Evolutionary conservation across 2,329 filamentous ascomycete genomes (phyloP), one percentile per base, ranked within the genome.

Genomic region (Botrytis hyacinthi): DNA sequence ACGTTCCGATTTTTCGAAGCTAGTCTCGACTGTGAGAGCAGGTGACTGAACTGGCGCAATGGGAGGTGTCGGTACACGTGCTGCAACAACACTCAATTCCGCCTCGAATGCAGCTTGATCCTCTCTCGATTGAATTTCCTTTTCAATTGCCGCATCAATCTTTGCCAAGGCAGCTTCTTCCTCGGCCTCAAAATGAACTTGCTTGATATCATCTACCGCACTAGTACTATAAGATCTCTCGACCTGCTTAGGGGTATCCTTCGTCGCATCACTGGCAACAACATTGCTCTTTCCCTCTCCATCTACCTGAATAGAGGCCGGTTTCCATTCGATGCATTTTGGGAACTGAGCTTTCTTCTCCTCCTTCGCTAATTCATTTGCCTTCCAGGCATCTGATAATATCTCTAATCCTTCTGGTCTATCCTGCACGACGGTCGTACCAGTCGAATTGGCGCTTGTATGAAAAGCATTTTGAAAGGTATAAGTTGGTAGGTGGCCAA

Each of bases 291-390:
- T 73, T 22, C 73, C 76, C 35, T 80, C 77, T 5, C 60, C 71
- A 67, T 80, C 77, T 44, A 78, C 75, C 69, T 80, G 76, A 44
- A 78, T 78, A 16, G 73, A 75, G 16, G 69, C 60, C n/a, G 90
- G 87, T 85, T 96, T 95, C 93, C 95, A 97, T 81, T 96, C 95
- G 78, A 98, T 93, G 76, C 91, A 89, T 83, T 94, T 92, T 73
- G 92, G 92, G 81, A 97, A 95, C 82, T 97, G 93, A 80, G 94
- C 97, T 82, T 97, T 94, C 61, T 91, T 91, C 94, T 94, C 97
- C 81, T 98, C 95, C 77, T 92, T 90, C 69, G 94, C 92, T 66
- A 90, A 84, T 54, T 88, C 88, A 68, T 91, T 89, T 82, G 92
- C 92, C 83, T 95, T 94, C 85, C 96, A 92, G 72, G 94, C 93